Evolutionary conservation across 768 basidiomycete species (phyloP), one percentile per base, ranked within the genome.

Genomic region (Naganishia randhawae): DNA sequence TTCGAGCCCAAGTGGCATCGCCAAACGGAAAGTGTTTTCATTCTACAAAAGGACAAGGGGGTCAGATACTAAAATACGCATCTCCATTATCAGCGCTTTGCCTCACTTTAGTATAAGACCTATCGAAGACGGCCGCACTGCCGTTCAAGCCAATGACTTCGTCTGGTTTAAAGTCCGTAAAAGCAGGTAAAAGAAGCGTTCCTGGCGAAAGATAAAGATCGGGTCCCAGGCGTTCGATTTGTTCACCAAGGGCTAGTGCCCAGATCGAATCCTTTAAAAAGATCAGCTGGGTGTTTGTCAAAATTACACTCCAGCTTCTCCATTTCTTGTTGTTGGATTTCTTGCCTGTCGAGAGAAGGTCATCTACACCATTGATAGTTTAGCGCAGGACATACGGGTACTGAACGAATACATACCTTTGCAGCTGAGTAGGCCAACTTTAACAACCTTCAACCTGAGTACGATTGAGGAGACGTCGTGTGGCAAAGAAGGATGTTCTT

Each of bases 201-300:
- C 72, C 72, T 17, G 66, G 41, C 13, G 50, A 35, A 9, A 68
- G 67, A 42, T 70, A 65, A 9, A 48, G 50, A 16, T 51, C 65
- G 14, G 53, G 48, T 27, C 35, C 35, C 6, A 57, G 22, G 25
- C 66, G 32, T 31, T 67, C 55, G 25, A 73, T 64, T 53, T 78
- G 78, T 51, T 79, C 76, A 13, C 71, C 66, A 1, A 79, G 66
- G 17, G 71, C 73, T 14, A 80, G 55, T 19, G 76, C 75, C 74
- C 74, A 77, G 1, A 19, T 78, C 63, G 70, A 81, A 77, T 63
- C 81, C 80, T 78, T 85, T 81, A 92, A 93, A 77, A 98, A 89
- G 51, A 97, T 84, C 4, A 99, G 83, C 74, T 97, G 95, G 5
- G 92, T 93, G 29, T 87, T 88, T 3, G 92, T 93, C 66, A 99